Evolutionary conservation across 257 asterid species (phyloP), one percentile per base, ranked within the genome.

Genomic region (Leptodermis oblonga): DNA sequence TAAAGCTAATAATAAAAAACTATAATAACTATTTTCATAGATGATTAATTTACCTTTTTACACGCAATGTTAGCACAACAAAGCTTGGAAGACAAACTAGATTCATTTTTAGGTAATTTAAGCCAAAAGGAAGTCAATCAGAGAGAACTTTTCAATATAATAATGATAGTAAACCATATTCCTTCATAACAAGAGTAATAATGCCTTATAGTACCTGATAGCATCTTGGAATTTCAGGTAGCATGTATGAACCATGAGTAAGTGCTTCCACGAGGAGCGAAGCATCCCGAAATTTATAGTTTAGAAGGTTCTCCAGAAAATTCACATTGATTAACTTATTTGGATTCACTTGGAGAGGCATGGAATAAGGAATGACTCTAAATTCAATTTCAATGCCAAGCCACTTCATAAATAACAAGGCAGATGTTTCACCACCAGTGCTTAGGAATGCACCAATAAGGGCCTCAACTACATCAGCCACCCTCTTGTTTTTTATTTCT

Each of bases 161-260:
- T 39, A 22, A 69, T 11, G 18, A 55, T 0, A 28, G 17, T 22
- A 55, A 23, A 7, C 25, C 9, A 6, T 11, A 26, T 15, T 15
- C 5, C 51, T 12, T n/a, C n/a, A n/a, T n/a, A n/a, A 45, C 37
- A 25, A 1, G 25, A 54, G 28, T 8, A 68, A 41, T n/a, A 6
- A 9, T 23, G 18, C 17, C 3, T 63, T 7, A 23, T 12, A 11
- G 23, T 54, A 92, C 98, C 97, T 92, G 98, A 71, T 88, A 92
- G 82, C 98, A 88, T 55, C 82, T 82, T 0, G 98, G 97, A 73
- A 92, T 81, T 72, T 90, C 95, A 0, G 92, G 89, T 13, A 88
- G 79, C 95, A 92, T 90, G 75, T 83, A 88, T n/a, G 98, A 92
- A 3, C 98, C 97, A 41, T 92, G 98, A 4, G 95, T 87, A 14